phyloP scores from a whole-genome alignment of 305 asterid species.

The Fraxinus albicans region DNA sequence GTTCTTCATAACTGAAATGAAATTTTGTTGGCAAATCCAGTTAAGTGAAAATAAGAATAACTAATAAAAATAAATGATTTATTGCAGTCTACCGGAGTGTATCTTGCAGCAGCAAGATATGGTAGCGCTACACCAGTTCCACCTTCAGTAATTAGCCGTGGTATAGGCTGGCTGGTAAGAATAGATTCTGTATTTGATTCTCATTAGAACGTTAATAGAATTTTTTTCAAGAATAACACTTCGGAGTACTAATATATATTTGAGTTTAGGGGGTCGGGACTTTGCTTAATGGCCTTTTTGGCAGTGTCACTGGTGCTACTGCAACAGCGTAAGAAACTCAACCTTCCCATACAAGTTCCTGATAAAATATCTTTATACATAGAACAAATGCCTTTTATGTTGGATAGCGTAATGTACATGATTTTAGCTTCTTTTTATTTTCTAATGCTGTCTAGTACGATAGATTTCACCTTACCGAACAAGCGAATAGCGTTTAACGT shows the following conservation, averaged over 20 bases:
- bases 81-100: slow-evolving; percentile 66
- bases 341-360: background rate
- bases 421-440: background rate
- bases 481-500: background rate
- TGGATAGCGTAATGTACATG: background rate
- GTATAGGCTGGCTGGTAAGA: slow-evolving; percentile 79
- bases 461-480: background rate
- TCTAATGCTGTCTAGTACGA: background rate
- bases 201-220: background rate
- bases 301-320: slow-evolving; percentile 59
- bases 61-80: background rate
- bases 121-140: slow-evolving; percentile 86
- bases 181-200: background rate
- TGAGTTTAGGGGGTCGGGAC: slow-evolving; percentile 60
- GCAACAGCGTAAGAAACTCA: slow-evolving; percentile 55
- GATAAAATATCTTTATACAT: background rate
- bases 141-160: slow-evolving; percentile 74
- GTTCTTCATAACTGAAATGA: background rate
- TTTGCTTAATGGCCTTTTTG: slow-evolving; percentile 60
- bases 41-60: background rate
- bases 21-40: background rate
- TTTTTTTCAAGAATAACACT: background rate
- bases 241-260: background rate
- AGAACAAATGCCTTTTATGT: background rate
- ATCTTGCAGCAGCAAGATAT: slow-evolving; percentile 73